Base-by-base conservation (phyloP, 73 alveolate species). In the Uronychia setigera region DNA sequence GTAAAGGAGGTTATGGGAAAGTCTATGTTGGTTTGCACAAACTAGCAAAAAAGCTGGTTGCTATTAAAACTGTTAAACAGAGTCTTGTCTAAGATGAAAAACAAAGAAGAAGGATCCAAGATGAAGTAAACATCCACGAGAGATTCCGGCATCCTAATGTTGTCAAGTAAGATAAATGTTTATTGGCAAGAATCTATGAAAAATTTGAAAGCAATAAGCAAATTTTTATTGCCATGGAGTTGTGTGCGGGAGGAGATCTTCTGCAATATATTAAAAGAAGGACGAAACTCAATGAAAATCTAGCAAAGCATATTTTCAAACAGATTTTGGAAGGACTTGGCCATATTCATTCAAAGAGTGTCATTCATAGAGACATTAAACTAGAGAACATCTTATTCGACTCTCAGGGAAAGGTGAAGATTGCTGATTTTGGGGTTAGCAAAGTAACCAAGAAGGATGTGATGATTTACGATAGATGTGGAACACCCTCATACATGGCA, bases 1-100 rank as follows among this genome's bases (percentile, higher is more conserved):
- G 99, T 1, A 81, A 88, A 83, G 99, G 99, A 0, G 95, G 99
- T 1, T 97, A 91, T 94, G 99, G 99, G 0, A 91, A 93, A 83
- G 99, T 97, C 34, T 90, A 93, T 78, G 91, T 94, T 86, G 97
- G 97, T 33, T 83, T 97, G 60, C 93, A 96, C 67, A 80, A 77
- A 58, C 88, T 89, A 27, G 95, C 91, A 60, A 98, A 98, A 0
- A 59, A 84, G 78, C 87, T 94, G 0, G 80, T 91, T 29, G 99
- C 99, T 5, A 94, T 97, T 46, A 95, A 95, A 80, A 77, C 91
- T 26, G 88, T 93, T 29, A 87, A 93, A 46, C 84, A 90, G 25
- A 60, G 79, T 0, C 67, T 5, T 1, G 1, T 82, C 79, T 5
- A 5, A 46, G 67, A 46, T 46, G 19, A 19, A 5, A 46, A 46